phyloP scores from a whole-genome alignment of 129 eudicot genomes.

The Dittrichia graveolens region DNA sequence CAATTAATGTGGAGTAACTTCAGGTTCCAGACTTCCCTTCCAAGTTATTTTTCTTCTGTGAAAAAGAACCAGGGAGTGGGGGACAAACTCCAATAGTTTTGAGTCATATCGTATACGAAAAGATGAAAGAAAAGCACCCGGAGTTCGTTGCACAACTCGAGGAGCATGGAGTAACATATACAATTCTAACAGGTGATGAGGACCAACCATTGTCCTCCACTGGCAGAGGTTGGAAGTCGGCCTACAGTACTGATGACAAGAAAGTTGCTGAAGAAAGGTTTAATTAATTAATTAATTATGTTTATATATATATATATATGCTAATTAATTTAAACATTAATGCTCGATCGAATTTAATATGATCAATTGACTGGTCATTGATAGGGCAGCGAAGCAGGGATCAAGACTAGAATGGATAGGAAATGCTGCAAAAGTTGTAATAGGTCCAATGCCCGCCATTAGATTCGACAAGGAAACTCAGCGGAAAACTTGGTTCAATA shows the following conservation, averaged over 20 bases:
- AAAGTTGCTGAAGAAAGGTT: slow-evolving; percentile 59
- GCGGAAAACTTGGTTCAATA: slow-evolving; percentile 31
- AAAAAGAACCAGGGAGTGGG: slow-evolving; percentile 68
- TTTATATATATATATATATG: neutral
- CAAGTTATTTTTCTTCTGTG: slow-evolving; percentile 79
- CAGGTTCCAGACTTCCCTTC: slow-evolving; percentile 73
- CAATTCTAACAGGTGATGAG: slow-evolving; percentile 60
- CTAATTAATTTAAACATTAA: neutral
- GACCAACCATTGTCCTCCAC: slow-evolving; percentile 72
- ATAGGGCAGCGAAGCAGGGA: slow-evolving; percentile 35
- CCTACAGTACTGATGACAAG: slow-evolving; percentile 71
- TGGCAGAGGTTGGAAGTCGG: slow-evolving; percentile 90
- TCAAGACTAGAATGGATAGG: slow-evolving; percentile 36
- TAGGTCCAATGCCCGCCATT: slow-evolving; percentile 33
- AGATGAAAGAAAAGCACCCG: slow-evolving; percentile 33
- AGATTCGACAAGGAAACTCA: slow-evolving; percentile 24
- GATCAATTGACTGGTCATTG: neutral
- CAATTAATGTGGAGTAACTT: neutral
- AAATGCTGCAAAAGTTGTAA: slow-evolving; percentile 37
- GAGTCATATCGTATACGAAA: slow-evolving; percentile 44
- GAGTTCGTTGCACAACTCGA: slow-evolving; percentile 27
- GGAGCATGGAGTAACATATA: slow-evolving; percentile 36
- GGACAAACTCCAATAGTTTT: slow-evolving; percentile 91
- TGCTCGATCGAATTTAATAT: too few species aligned
- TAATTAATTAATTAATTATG: neutral